Conservation (phyloP, 305 asterid species). For the Fraxinus floribunda region DNA sequence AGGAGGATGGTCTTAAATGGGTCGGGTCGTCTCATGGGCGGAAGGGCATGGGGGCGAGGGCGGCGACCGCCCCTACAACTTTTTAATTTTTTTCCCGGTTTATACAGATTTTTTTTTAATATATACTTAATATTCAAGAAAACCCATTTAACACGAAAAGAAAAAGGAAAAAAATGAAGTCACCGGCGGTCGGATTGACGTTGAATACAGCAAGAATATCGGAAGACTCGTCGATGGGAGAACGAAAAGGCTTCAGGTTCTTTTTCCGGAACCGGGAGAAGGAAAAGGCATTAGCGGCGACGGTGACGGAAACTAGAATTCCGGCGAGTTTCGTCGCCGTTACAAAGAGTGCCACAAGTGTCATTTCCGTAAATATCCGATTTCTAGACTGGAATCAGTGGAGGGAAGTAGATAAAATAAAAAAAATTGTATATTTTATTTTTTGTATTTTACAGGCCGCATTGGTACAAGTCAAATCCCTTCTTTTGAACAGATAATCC, state of each 20-base stretch:
- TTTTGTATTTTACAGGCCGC: neutral
- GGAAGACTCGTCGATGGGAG: slow-evolving; percentile 68
- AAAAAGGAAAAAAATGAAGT: neutral
- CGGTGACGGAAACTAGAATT: slow-evolving; percentile 59
- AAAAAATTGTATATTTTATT: neutral
- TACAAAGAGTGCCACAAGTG: slow-evolving; percentile 46
- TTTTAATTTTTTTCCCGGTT: neutral
- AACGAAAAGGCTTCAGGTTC: slow-evolving; percentile 55
- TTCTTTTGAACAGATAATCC: neutral
- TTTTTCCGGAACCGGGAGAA: slow-evolving; percentile 56
- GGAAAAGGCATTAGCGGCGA: slow-evolving; percentile 81
- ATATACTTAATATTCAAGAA: neutral
- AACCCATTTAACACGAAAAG: neutral
- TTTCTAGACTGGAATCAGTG: neutral
- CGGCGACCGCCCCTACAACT: neutral
- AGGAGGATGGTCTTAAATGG: neutral
- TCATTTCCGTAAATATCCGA: slow-evolving; percentile 36
- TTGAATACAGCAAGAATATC: slow-evolving; percentile 68
- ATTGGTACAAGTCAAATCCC: slow-evolving; percentile 15
- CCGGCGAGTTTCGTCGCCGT: slow-evolving; percentile 92
- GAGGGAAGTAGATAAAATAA: neutral
- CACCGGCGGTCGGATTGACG: slow-evolving; percentile 45
- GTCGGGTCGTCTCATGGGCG: neutral
- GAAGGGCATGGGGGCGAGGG: neutral
- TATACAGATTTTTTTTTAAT: neutral